A percentile compares a stretch with the other conserved stretches of the same genome.
These are phyloP conservation scores for Lentinula sp. DNA, from an alignment of 768 basidiomycete species.

Conservation along the genomic window DNA sequence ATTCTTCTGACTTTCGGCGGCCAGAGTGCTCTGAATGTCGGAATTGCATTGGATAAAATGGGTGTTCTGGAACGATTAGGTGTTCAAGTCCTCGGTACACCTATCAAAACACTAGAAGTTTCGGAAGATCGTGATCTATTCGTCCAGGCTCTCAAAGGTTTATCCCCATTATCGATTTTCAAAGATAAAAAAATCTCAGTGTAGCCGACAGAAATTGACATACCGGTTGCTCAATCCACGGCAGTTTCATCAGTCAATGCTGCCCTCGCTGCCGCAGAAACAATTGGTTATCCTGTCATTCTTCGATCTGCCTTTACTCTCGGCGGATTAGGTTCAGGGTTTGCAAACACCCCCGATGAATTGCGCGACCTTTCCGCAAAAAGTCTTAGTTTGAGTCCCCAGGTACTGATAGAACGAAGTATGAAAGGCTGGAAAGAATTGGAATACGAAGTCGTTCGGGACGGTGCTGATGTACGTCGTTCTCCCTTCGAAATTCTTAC, in stretches of 20 bases:
- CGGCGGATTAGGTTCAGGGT: slow-evolving; percentile 97
- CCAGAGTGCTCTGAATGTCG: slow-evolving; percentile 96
- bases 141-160: slow-evolving; percentile 93
- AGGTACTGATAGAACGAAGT: slow-evolving; percentile 93
- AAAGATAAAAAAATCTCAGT: background rate
- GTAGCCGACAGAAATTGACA: slow-evolving; percentile 76
- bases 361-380: slow-evolving; percentile 91
- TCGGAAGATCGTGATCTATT: slow-evolving; percentile 98
- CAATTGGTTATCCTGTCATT: slow-evolving; percentile 96
- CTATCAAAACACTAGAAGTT: slow-evolving; percentile 89
- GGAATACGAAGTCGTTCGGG: slow-evolving; percentile 98
- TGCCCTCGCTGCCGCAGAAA: slow-evolving; percentile 84
- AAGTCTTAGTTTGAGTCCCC: slow-evolving; percentile 84
- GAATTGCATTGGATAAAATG: slow-evolving; percentile 95
- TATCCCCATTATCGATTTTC: slow-evolving; percentile 14
- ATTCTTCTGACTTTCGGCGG: slow-evolving; percentile 97
- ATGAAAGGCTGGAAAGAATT: slow-evolving; percentile 99
- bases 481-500: slow-evolving; percentile 2
- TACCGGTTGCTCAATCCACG: slow-evolving; percentile 91
- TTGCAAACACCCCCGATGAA: slow-evolving; percentile 92
- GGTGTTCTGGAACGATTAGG: slow-evolving; percentile 90
- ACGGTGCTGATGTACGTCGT: slow-evolving; percentile 84
- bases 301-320: slow-evolving; percentile 95
- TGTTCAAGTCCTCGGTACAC: slow-evolving; percentile 91
- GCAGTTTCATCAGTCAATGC: slow-evolving; percentile 95